Conservation (phyloP, 108 stramenopile genomes). For the Skeletonema costatum region DNA sequence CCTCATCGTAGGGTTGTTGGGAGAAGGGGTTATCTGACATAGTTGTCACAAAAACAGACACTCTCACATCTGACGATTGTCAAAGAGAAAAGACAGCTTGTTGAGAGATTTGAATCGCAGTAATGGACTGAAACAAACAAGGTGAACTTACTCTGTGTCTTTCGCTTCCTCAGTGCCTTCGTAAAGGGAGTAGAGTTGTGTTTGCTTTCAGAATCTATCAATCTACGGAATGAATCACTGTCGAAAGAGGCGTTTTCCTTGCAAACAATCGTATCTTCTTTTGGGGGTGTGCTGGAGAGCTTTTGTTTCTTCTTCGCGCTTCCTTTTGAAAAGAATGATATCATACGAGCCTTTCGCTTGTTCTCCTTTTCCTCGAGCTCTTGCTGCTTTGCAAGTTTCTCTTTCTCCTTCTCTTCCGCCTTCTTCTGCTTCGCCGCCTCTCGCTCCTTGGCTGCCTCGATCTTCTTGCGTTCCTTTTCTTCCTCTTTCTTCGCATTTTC, state of each 20-base stretch:
- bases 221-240: conserved; percentile 48
- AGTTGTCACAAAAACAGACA: conserved; percentile 47
- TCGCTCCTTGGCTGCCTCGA: conserved; percentile 41
- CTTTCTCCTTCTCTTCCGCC: conserved; percentile 51
- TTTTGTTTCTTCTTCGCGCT: conserved; percentile 35
- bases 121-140: neutral
- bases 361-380: conserved; percentile 52
- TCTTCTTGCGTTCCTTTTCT: conserved; percentile 44
- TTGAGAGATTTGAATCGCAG: neutral
- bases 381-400: conserved; percentile 46
- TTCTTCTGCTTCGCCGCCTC: conserved; percentile 39
- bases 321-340: conserved; percentile 64
- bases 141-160: conserved; percentile 13
- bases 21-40: conserved; percentile 57
- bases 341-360: conserved; percentile 66
- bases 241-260: conserved; percentile 41
- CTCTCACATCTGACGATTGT: conserved; percentile 13
- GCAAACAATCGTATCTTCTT: neutral
- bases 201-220: conserved; percentile 29
- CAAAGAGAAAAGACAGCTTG: neutral
- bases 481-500: conserved; percentile 44
- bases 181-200: conserved; percentile 20
- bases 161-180: conserved; percentile 15
- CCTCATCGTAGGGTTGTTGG: conserved; percentile 77
- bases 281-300: conserved; percentile 1